These are phyloP conservation scores for Ilyonectria sp. DNA, from an alignment of 2,329 filamentous ascomycete genomes.

Conservation along the genomic window DNA sequence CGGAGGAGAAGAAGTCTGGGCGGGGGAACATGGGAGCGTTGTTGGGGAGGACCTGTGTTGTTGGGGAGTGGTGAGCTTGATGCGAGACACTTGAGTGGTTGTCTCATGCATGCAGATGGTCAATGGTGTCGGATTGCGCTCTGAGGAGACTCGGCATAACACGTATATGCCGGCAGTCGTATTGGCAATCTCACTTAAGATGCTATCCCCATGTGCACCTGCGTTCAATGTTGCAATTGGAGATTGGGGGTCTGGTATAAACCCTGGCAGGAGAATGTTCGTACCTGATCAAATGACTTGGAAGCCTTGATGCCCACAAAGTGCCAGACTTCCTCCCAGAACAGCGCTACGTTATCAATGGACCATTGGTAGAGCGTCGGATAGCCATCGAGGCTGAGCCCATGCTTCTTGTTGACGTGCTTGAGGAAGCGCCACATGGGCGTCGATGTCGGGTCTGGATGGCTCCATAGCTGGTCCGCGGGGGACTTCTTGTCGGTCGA, in stretches of 20 bases:
- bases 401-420: conserved; percentile 77
- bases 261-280: conserved; percentile 38
- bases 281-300: conserved; percentile 72
- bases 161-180: background rate
- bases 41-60: conserved; percentile 75
- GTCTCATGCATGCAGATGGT: background rate
- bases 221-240: background rate
- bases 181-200: conserved; percentile 31
- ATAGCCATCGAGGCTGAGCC: conserved; percentile 76
- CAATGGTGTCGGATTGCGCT: background rate
- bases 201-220: background rate
- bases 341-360: conserved; percentile 78
- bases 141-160: background rate
- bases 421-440: conserved; percentile 81
- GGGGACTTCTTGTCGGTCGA: conserved; percentile 43
- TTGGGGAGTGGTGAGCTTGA: conserved; percentile 3
- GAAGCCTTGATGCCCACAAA: conserved; percentile 84
- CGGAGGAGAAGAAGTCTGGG: conserved; percentile 86
- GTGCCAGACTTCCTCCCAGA: conserved; percentile 91
- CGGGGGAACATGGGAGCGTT: conserved; percentile 85
- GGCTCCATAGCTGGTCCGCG: conserved; percentile 76
- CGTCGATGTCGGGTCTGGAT: conserved; percentile 76
- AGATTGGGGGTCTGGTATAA: background rate
- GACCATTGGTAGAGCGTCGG: conserved; percentile 89
- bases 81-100: background rate